Base-by-base conservation (phyloP, 352 stramenopile genomes). In the Phytophthora pisi region DNA sequence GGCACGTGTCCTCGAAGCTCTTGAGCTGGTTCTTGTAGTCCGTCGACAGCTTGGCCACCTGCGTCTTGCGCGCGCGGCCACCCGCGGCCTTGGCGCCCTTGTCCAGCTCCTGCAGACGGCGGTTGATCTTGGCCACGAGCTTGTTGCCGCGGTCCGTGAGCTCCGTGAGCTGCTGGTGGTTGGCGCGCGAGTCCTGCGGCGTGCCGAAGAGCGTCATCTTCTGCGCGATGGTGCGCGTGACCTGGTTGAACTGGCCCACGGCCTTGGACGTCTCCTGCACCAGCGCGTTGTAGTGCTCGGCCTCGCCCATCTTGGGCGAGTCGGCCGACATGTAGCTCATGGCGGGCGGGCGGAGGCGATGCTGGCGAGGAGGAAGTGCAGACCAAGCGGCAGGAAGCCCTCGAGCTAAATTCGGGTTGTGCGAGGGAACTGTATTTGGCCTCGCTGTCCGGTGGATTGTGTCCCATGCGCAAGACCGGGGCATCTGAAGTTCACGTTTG, bases 21-120 rank as follows among this genome's bases (percentile, higher is more conserved):
- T 81, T 77, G 43, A 78, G 69, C 60, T 90, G 79, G 54, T 81
- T 84, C 69, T 89, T 88, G 58, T 88, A 90, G 67, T 90, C 82
- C 7, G 64, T 57, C 15, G 78, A 78, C 31, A 90, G 59, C 51
- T 89, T 89, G 42, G 75, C 76, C 51, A 90, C 68, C 60, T 88
- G 74, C 43, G 78, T 86, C 47, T 75, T 77, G 23, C 78, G 79
- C 42, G 75, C 69, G 26, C 77, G 79, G 5, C 74, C 82, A 5
- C 73, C 50, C 15, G 79, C 58, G 8, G 66, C 74, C 61, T 73
- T 75, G 31, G 62, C 57, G 11, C 61, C 64, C 50, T 70, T 74
- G 59, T 69, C 66, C 38, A 90, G 71, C 23, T 86, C 73, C 56
- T 89, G 68, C 47, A 90, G 66, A 1, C 75, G 72, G 56, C 72